Base-by-base conservation (phyloP, 768 basidiomycete genomes). In the Psilocybe azurescens region DNA sequence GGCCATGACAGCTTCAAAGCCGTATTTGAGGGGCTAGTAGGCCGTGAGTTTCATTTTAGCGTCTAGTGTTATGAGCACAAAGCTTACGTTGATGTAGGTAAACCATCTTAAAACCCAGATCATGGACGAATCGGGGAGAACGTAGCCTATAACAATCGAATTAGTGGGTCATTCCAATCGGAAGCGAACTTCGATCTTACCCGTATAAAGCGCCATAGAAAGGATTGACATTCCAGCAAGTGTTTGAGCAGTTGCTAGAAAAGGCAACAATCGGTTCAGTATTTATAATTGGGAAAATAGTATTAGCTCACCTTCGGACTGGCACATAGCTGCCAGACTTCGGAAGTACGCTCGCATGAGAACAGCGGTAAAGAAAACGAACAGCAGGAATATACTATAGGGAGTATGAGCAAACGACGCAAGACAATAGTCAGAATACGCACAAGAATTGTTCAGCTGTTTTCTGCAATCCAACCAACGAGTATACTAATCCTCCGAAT, bases 331-430 rank as follows among this genome's bases (percentile, higher is more conserved):
- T 2, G 89, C 87, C 10, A 91, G 72, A 0, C 81, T 79, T 28
- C 93, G 82, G 84, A 94, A 96, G 82, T 88, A 88, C 0, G 85
- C 86, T 70, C 89, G 89, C 85, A 93, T 90, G 13, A 86, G 77
- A 28, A 93, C 55, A 29, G 89, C 80, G 68, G 87, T 81, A 5
- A 78, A 69, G 58, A 86, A 83, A 28, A 86, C 64, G 65, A 88
- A 85, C 28, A 94, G 72, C 67, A 85, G 78, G 71, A 86, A 87
- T 48, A 81, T 80, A 68, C 88, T 89, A 33, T 13, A 51, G 32
- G 80, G n/a, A 86, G 5, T 13, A 69, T 50, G 74, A 47, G 83
- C 70, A 48, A 29, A 18, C 30, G 20, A 56, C 24, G 24, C 29
- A 30, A 32, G 33, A 57, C 9, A 69, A 60, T 54, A 5, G 48